Evolutionary conservation across 371 early-diverging fungal species (phyloP), one percentile per base, ranked within the genome.

Genomic region (Lichtheimia ramosa): DNA sequence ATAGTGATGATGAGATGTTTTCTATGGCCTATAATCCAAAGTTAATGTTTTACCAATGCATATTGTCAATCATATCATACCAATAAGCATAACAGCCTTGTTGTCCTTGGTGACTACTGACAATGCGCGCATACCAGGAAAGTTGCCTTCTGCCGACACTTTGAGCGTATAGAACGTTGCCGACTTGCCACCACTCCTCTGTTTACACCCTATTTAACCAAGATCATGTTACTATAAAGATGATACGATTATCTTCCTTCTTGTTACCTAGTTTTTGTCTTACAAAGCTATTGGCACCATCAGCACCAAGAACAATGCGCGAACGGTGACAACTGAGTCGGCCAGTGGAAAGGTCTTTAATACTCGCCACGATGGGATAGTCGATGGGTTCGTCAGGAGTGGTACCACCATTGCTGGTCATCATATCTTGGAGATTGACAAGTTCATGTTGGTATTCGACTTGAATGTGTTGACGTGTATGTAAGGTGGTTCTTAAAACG

Each of bases 241-340:
- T 4, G 10, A 8, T 34, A 8, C 34, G 10, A 8, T 34, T 2
- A 5, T 8, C 34, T 43, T 46, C 16, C 46, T 56, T 50, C 20
- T 40, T 21, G 41, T 55, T 73, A 77, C 78, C 78, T 60, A 77
- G 34, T 48, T 69, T 65, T 55, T 67, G 74, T 59, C 78, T 68
- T 14, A 74, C 62, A 41, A 72, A 62, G 23, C 73, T 72, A 10
- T 66, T 48, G 16, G 42, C 54, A 39, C 73, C 74, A 41, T 77
- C 74, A 8, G 74, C 74, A 3, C 67, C 73, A 63, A 77, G 65
- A 7, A 77, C 51, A 3, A 65, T 51, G 3, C 66, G 56, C 13
- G 73, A 59, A 48, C 65, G 65, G 66, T 65, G 68, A 18, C 63
- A 58, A 16, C 58, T 23, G 6, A 61, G 48, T 25, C 62, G 28